Evolutionary conservation across 768 basidiomycete species (phyloP).

Genomic region (Pleurotus platypus): DNA sequence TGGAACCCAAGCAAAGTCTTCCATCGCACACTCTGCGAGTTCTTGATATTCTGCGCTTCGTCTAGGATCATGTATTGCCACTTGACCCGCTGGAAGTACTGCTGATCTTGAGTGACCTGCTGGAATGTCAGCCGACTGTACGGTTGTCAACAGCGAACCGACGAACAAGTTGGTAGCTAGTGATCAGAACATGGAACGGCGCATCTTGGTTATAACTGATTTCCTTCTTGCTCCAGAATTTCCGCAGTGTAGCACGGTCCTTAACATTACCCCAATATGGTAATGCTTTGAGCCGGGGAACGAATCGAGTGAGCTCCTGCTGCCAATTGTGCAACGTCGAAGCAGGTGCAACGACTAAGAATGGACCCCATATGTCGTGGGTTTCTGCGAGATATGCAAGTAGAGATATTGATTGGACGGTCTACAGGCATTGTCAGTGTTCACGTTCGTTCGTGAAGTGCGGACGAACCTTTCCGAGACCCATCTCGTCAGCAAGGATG

Average conservation of each 20-base stretch:
- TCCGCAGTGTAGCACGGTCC: conserved; percentile 89
- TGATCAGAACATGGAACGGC: conserved; percentile 94
- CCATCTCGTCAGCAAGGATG: conserved; percentile 99
- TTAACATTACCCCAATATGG: conserved; percentile 99
- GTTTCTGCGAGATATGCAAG: conserved; percentile 94
- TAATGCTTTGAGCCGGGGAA: conserved; percentile 87
- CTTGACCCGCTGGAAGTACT: conserved; percentile 95
- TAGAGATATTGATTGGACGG: conserved; percentile 96
- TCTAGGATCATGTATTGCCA: conserved; percentile 99
- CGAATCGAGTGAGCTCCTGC: conserved; percentile 94
- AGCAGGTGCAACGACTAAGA: conserved; percentile 95
- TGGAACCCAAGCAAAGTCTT: conserved; percentile 95
- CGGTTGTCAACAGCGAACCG: neutral
- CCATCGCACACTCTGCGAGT: conserved; percentile 93
- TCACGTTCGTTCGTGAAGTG: neutral
- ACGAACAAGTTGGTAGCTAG: conserved; percentile 91
- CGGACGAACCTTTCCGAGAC: conserved; percentile 69
- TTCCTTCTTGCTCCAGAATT: conserved; percentile 98
- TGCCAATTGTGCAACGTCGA: conserved; percentile 99
- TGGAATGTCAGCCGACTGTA: neutral
- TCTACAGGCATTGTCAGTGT: conserved; percentile 38
- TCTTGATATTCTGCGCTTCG: conserved; percentile 99
- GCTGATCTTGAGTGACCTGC: conserved; percentile 92
- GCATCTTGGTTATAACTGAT: conserved; percentile 94
- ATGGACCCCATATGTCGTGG: conserved; percentile 99